Conservation (phyloP, 768 basidiomycete genomes). For the Grammothele lineata region DNA sequence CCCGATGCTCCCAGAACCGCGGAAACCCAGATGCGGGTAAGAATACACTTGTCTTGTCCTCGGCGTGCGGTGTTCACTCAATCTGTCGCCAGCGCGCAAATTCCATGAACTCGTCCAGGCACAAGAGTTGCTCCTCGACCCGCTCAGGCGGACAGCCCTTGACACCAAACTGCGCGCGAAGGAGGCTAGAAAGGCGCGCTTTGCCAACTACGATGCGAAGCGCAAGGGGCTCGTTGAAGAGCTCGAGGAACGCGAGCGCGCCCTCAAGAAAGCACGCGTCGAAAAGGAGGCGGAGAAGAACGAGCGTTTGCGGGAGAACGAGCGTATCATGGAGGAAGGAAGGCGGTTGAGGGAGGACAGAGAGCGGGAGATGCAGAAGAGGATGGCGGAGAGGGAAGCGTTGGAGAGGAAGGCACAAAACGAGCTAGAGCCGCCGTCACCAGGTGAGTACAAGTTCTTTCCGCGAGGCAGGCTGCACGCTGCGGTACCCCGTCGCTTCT, state of each 20-base stretch:
- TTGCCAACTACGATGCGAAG: slow-evolving; percentile 64
- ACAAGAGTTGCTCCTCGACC: slow-evolving; percentile 78
- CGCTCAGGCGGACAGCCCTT: slow-evolving; percentile 69
- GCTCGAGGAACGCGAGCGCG: slow-evolving; percentile 73
- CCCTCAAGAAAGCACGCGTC: slow-evolving; percentile 64
- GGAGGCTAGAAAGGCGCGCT: slow-evolving; percentile 66
- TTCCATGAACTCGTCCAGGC: slow-evolving; percentile 84
- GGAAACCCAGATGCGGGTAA: slow-evolving; percentile 76
- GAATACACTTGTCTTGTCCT: too few relatives aligned
- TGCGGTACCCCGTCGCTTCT: too few relatives aligned
- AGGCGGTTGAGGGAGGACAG: slow-evolving; percentile 62
- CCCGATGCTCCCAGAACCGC: slow-evolving; percentile 50
- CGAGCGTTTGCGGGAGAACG: slow-evolving; percentile 55
- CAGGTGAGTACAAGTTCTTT: slow-evolving; percentile 34
- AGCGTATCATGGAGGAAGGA: slow-evolving; percentile 74
- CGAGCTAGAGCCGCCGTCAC: slow-evolving; percentile 47
- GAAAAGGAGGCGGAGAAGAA: slow-evolving; percentile 60
- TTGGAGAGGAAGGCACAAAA: slow-evolving; percentile 26
- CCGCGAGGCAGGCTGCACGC: slow-evolving; percentile 5
- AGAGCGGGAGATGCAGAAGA: slow-evolving; percentile 46
- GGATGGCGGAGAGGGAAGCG: slow-evolving; percentile 38
- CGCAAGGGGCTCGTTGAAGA: slow-evolving; percentile 73
- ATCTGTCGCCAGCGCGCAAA: slow-evolving; percentile 49
- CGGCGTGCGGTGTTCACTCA: neutral
- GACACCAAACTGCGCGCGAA: slow-evolving; percentile 76